Evolutionary conservation across 1,284 basidiomycete genomes (phyloP).

Genomic region (Fomitopsis pinicola): DNA sequence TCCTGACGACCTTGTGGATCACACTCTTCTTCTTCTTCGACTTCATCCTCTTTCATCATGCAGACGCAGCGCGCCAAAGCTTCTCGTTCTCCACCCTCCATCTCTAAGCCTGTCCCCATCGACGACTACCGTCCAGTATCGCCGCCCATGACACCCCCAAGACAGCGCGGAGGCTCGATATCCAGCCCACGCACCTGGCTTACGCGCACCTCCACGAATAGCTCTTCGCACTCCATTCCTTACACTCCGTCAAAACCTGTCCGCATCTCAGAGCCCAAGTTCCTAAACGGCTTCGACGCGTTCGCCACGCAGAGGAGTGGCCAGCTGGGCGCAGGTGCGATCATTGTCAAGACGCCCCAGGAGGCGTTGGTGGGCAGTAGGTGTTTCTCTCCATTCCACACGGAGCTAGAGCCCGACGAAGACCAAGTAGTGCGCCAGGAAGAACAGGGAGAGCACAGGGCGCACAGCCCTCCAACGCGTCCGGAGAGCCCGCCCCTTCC

Average conservation of each 20-base stretch:
- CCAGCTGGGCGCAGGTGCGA: slow-evolving; percentile 61
- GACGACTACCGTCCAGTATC: slow-evolving; percentile 11
- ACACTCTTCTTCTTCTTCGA: slow-evolving; percentile 3
- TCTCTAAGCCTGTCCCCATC: slow-evolving; percentile 11
- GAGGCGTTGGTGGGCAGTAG: slow-evolving; percentile 49
- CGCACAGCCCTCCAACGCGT: slow-evolving; percentile 23
- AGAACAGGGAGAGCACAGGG: slow-evolving; percentile 15
- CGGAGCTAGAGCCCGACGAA: slow-evolving; percentile 22
- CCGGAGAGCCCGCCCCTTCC: slow-evolving; percentile 53
- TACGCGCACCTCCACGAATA: slow-evolving; percentile 26
- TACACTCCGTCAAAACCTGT: slow-evolving; percentile 40
- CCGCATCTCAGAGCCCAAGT: slow-evolving; percentile 60
- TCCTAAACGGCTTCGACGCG: slow-evolving; percentile 44
- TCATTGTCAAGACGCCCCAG: slow-evolving; percentile 68
- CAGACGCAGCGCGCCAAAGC: slow-evolving; percentile 16
- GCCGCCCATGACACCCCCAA: slow-evolving; percentile 19
- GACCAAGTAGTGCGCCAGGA: slow-evolving; percentile 21
- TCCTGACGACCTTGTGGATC: background rate
- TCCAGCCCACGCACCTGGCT: slow-evolving; percentile 32
- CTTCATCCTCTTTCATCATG: slow-evolving; percentile 11
- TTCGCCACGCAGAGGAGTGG: slow-evolving; percentile 39
- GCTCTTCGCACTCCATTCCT: slow-evolving; percentile 17
- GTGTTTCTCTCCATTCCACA: slow-evolving; percentile 13
- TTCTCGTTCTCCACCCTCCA: slow-evolving; percentile 13
- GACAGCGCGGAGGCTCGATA: slow-evolving; percentile 29